phyloP scores from a whole-genome alignment of 441 rosid genomes.

The Erodium chrysanthum region DNA sequence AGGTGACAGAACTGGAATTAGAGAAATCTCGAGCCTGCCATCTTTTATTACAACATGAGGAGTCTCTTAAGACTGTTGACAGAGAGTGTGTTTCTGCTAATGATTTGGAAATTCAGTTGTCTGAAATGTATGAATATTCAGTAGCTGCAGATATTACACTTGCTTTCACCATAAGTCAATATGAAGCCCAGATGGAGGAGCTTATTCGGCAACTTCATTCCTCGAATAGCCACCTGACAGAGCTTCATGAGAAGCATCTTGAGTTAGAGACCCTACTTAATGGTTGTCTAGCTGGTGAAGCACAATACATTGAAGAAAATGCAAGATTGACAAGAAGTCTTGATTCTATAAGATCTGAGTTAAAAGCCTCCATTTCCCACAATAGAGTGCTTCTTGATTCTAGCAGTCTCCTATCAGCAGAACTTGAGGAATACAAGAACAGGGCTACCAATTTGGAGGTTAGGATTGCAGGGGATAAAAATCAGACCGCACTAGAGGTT shows the following conservation, averaged over 20 bases:
- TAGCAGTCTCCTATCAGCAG: slow-evolving; percentile 32
- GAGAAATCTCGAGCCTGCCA: slow-evolving; percentile 43
- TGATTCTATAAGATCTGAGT: slow-evolving; percentile 46
- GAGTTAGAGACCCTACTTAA: slow-evolving; percentile 42
- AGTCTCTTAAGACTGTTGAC: slow-evolving; percentile 32
- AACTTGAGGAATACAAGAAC: slow-evolving; percentile 39
- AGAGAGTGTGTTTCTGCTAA: slow-evolving; percentile 36
- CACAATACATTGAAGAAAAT: slow-evolving; percentile 49
- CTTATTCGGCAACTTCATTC: slow-evolving; percentile 39
- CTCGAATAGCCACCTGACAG: slow-evolving; percentile 34
- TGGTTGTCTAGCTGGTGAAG: slow-evolving; percentile 48
- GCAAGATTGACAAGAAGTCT: slow-evolving; percentile 35
- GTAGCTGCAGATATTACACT: slow-evolving; percentile 48
- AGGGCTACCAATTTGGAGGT: slow-evolving; percentile 28
- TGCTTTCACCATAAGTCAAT: slow-evolving; percentile 45
- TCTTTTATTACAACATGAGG: slow-evolving; percentile 40
- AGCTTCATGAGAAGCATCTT: slow-evolving; percentile 44
- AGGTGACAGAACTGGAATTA: slow-evolving; percentile 47
- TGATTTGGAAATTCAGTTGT: slow-evolving; percentile 51
- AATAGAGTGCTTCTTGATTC: slow-evolving; percentile 36
- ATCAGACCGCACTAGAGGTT: slow-evolving; percentile 36
- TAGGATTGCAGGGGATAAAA: slow-evolving; percentile 28
- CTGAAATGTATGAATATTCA: slow-evolving; percentile 45
- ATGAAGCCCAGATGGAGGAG: slow-evolving; percentile 38
- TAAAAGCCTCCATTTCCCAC: slow-evolving; percentile 48